Evolutionary conservation across 768 basidiomycete genomes (phyloP), one percentile per base, ranked within the genome.

Genomic region (Termitomyces eurrhizus): DNA sequence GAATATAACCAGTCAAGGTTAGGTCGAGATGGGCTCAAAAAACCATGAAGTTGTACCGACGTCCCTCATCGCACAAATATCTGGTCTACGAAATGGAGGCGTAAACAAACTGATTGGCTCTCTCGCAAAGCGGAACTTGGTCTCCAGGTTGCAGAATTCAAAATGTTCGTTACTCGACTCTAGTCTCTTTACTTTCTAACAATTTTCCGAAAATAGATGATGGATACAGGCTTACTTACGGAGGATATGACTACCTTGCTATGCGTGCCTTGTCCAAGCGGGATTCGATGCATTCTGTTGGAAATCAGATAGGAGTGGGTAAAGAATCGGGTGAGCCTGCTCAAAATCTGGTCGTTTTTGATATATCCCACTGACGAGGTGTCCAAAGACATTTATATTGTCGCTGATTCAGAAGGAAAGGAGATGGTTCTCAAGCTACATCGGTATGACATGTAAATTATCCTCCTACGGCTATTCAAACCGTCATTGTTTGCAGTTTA

Each of bases 11-110:
- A 44, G 42, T 44, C 42, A 44, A 35, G 45, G 45, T 56, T 67
- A 98, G 95, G 92, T 92, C 39, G 97, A 99, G 77, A 93, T 96
- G 82, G 97, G 96, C 21, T 95, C 92, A 4, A 97, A 97, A 78
- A 98, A 98, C 71, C 97, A 99, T 69, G 92, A 98, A 74, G 83
- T 97, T 41, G 95, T 99, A 14, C 97, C 97, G 3, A 87, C 90
- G 8, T 74, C 83, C 0, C 84, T 98, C 65, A 92, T 98, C 63
- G 88, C 90, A 4, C 93, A 96, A 73, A 90, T 98, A 46, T 95
- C 95, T 3, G 92, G 93, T n/a, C 78, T 98, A 48, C 81, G 94
- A 39, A 89, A 88, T 60, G 97, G 97, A 50, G 94, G 95, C 5
- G 90, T 96, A 51, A 96, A 95, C 78, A 99, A 98, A 74, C 76